phyloP scores from a whole-genome alignment of 2,329 filamentous ascomycete genomes.

The Colletotrichum musae region DNA sequence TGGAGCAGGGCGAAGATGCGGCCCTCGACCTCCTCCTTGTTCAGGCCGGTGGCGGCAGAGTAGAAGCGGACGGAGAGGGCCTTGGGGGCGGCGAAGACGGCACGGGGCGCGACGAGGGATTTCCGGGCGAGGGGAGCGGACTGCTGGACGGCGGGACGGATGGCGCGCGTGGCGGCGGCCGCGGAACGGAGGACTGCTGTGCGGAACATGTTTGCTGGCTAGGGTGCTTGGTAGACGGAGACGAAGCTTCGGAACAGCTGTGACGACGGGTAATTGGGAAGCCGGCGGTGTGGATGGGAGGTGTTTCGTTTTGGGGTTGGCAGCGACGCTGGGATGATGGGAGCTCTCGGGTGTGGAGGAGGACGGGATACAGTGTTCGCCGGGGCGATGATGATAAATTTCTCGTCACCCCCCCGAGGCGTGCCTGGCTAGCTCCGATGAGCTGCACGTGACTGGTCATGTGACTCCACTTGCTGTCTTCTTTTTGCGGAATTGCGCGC shows the following conservation, averaged over 20 bases:
- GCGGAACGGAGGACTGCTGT: slow-evolving; percentile 86
- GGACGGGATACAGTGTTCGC: slow-evolving; percentile 5
- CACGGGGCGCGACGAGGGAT: slow-evolving; percentile 72
- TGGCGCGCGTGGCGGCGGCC: slow-evolving; percentile 68
- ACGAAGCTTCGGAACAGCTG: slow-evolving; percentile 12
- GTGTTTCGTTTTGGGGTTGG: slow-evolving; percentile 23
- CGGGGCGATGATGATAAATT: slow-evolving; percentile 43
- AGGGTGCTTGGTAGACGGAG: slow-evolving; percentile 2
- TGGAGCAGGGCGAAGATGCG: slow-evolving; percentile 93
- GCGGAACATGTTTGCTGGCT: slow-evolving; percentile 82
- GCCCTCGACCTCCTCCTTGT: slow-evolving; percentile 88
- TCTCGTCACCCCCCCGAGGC: slow-evolving; percentile 41
- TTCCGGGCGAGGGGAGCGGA: slow-evolving; percentile 62
- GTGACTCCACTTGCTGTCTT: not conserved
- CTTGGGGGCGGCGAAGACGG: slow-evolving; percentile 70
- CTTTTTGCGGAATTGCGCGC: not conserved
- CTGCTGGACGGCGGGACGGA: slow-evolving; percentile 69
- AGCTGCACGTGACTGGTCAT: slow-evolving; percentile 35
- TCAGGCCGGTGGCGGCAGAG: slow-evolving; percentile 83
- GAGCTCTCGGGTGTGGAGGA: slow-evolving; percentile 37
- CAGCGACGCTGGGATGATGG: slow-evolving; percentile 28
- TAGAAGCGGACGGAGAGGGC: slow-evolving; percentile 83
- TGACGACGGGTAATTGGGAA: slow-evolving; percentile 9
- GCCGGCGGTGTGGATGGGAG: slow-evolving; percentile 19
- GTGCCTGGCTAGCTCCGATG: slow-evolving; percentile 34